Percentiles rank a stretch among this genome's conserved stretches.
Evolutionary conservation across 768 basidiomycete species (phyloP).

Genomic region (Rhodotorula kratochvilovae): DNA sequence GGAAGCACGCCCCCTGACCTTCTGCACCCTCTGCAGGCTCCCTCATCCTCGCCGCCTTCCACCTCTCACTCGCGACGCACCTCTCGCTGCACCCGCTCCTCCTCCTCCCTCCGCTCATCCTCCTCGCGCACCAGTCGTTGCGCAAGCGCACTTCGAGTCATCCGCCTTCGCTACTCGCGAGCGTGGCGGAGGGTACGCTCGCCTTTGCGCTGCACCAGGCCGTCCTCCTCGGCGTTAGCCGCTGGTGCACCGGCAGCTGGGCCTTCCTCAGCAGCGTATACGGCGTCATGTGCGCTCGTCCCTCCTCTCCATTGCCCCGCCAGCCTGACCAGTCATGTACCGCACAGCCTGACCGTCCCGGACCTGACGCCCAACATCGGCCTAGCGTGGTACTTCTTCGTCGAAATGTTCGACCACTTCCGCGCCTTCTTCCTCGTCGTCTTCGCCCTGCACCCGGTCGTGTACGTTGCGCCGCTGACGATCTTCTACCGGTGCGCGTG

Average conservation of each 20-base stretch:
- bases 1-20: not conserved
- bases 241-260: constrained; percentile 34
- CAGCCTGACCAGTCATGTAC: too few species aligned
- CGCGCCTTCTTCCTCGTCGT: constrained; percentile 90
- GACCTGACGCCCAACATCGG: constrained; percentile 92
- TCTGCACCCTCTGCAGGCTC: constrained; percentile 53
- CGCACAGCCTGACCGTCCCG: constrained; percentile 67
- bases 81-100: constrained; percentile 67
- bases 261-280: constrained; percentile 33
- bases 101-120: constrained; percentile 61
- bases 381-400: constrained; percentile 99
- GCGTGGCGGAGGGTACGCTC: constrained; percentile 49
- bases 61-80: constrained; percentile 67
- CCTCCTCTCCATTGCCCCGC: not conserved
- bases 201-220: constrained; percentile 56
- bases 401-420: constrained; percentile 99
- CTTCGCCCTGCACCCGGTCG: constrained; percentile 77
- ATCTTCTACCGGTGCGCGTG: constrained; percentile 20
- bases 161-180: not conserved
- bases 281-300: constrained; percentile 35
- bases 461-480: constrained; percentile 71
- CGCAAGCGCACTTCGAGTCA: not conserved
- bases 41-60: constrained; percentile 57
- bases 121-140: constrained; percentile 58
- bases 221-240: constrained; percentile 8